Evolutionary conservation across 2,329 filamentous ascomycete species (phyloP).

Genomic region (Hortaea sp.): DNA sequence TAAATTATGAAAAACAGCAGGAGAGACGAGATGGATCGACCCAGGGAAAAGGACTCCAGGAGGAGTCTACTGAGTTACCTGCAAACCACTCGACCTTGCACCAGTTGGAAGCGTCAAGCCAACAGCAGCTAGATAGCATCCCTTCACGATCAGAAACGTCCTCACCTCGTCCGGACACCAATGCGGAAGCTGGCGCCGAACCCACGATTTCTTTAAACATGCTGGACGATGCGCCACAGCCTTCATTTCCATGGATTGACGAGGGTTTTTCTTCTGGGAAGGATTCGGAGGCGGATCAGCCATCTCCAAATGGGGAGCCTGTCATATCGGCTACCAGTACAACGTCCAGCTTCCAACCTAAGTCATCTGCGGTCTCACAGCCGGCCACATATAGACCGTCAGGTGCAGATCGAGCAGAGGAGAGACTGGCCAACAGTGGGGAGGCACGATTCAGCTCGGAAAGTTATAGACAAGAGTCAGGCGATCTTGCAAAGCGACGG

Average conservation of each 20-base stretch:
- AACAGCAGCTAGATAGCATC: background rate
- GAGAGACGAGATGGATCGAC: background rate
- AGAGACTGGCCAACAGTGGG: background rate
- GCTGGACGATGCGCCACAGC: conserved; percentile 1
- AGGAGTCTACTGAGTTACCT: background rate
- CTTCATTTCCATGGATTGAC: background rate
- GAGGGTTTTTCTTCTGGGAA: background rate
- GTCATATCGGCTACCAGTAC: background rate
- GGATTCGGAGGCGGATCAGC: background rate
- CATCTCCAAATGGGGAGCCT: background rate
- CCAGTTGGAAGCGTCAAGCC: background rate
- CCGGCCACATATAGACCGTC: background rate
- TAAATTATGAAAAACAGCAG: conserved; percentile 30
- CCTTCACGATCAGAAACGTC: too few relatives aligned
- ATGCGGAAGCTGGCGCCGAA: background rate
- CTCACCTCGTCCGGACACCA: too few relatives aligned
- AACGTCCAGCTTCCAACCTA: conserved; percentile 6
- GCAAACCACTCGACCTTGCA: background rate
- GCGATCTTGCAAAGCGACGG: conserved; percentile 28
- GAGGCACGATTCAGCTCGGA: background rate
- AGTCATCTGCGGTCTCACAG: background rate
- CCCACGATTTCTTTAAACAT: conserved; percentile 4
- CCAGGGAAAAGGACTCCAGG: background rate
- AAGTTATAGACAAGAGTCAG: conserved; percentile 8
- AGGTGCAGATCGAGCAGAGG: background rate